Conservation (phyloP, 345 rosid species). For the Mercurialis annua region DNA sequence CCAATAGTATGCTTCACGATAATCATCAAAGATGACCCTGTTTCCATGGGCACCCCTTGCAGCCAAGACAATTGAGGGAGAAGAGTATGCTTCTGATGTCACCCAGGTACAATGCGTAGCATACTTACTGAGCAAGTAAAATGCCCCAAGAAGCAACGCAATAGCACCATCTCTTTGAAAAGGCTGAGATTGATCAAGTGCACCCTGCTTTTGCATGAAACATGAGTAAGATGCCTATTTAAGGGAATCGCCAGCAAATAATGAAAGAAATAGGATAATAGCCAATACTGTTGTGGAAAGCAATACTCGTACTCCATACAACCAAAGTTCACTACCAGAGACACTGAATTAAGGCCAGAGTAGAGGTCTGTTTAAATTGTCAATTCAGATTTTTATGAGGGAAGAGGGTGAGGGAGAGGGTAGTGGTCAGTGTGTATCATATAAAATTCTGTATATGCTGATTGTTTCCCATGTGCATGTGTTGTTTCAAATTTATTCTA, state of each 20-base stretch:
- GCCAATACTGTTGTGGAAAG: neutral
- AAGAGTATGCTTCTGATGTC: constrained; percentile 98
- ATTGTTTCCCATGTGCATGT: too few relatives aligned
- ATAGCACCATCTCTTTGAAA: constrained; percentile 82
- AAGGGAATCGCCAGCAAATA: neutral
- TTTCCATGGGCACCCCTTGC: constrained; percentile 99
- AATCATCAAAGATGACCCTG: constrained; percentile 92
- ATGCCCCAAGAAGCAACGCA: constrained; percentile 81
- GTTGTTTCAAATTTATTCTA: too few relatives aligned
- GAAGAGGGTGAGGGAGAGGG: neutral
- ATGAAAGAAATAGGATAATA: neutral
- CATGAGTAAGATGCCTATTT: constrained; percentile 7
- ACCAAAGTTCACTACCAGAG: neutral
- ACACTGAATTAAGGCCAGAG: constrained; percentile 3
- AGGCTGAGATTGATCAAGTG: constrained; percentile 94
- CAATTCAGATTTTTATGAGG: neutral
- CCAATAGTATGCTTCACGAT: constrained; percentile 99
- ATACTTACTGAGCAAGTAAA: constrained; percentile 85
- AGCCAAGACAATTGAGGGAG: constrained; percentile 96
- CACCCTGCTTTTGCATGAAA: constrained; percentile 46
- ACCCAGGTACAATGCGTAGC: constrained; percentile 98
- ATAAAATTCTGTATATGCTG: too few relatives aligned
- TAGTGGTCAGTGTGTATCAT: too few relatives aligned
- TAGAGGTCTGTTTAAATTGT: neutral
- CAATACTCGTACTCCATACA: neutral